These are phyloP conservation scores for Termitomyces sp. DNA, from an alignment of 768 basidiomycete species.

Conservation along the genomic window DNA sequence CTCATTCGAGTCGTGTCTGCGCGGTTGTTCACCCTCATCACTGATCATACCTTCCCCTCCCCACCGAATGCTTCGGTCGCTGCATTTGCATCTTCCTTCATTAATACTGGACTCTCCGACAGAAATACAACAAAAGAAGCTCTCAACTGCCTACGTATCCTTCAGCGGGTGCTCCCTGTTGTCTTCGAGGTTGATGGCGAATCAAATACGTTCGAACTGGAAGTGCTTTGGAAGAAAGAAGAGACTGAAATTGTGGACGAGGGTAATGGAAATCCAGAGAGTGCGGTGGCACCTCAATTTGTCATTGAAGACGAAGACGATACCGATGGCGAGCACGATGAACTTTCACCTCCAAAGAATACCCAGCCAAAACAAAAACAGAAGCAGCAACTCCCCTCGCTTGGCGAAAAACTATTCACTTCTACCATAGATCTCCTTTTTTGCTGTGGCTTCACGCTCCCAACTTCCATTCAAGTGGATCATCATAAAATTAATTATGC, in stretches of 20 bases:
- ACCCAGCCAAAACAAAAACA: slow-evolving; percentile 33
- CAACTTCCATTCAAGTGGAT: slow-evolving; percentile 70
- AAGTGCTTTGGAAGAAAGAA: slow-evolving; percentile 78
- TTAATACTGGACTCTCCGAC: slow-evolving; percentile 53
- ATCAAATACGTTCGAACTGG: slow-evolving; percentile 67
- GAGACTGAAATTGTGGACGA: slow-evolving; percentile 39
- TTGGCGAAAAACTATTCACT: slow-evolving; percentile 77
- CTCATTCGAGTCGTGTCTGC: slow-evolving; percentile 69
- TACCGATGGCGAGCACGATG: slow-evolving; percentile 14
- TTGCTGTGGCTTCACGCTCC: slow-evolving; percentile 91
- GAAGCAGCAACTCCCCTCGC: slow-evolving; percentile 57
- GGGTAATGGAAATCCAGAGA: slow-evolving; percentile 8
- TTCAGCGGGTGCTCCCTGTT: slow-evolving; percentile 88
- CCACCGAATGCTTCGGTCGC: slow-evolving; percentile 51
- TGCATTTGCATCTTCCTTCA: slow-evolving; percentile 67
- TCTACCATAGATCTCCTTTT: slow-evolving; percentile 85
- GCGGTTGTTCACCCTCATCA: slow-evolving; percentile 70
- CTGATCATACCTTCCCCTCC: slow-evolving; percentile 79
- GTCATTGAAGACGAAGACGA: slow-evolving; percentile 76
- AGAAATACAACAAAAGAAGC: slow-evolving; percentile 81
- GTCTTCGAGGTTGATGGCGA: slow-evolving; percentile 80
- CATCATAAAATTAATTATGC: slow-evolving; percentile 83
- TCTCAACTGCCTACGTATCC: slow-evolving; percentile 87
- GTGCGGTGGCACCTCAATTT: slow-evolving; percentile 56
- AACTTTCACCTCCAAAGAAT: slow-evolving; percentile 11